Conservation (phyloP, 78 protist species). For the Speleostelium caveatum region DNA sequence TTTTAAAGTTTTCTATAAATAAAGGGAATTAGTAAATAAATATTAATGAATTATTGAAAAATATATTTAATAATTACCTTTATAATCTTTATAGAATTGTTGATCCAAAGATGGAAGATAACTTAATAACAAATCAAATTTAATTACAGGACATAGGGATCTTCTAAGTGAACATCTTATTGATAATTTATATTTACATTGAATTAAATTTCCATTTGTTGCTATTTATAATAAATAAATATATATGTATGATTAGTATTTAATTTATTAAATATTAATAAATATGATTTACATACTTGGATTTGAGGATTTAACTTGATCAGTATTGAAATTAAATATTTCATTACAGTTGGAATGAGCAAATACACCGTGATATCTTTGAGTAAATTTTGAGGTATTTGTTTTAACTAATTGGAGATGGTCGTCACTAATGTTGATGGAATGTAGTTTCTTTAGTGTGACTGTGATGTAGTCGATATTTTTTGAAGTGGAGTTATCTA, state of each 20-base stretch:
- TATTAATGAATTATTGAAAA: too few relatives aligned
- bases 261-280: too few relatives aligned
- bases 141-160: not conserved
- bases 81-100: too few relatives aligned
- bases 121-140: constrained; percentile 1
- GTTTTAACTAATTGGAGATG: not conserved
- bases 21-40: too few relatives aligned
- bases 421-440: not conserved
- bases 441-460: not conserved
- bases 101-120: not conserved
- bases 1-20: too few relatives aligned
- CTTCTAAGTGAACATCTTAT: constrained; percentile 5
- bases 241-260: too few relatives aligned
- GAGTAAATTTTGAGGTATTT: not conserved
- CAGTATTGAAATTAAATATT: not conserved
- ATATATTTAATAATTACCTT: too few relatives aligned
- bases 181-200: constrained; percentile 1
- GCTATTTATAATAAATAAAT: too few relatives aligned
- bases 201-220: constrained; percentile 15
- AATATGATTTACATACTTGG: too few relatives aligned
- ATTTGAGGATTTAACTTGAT: not conserved
- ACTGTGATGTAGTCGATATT: not conserved
- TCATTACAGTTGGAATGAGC: constrained; percentile 9
- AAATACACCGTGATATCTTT: not conserved
- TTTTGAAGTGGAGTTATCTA: constrained; percentile 6